Conservation (phyloP, 805 yeast species). For the Sugiyamaella boreocaroliniensis region DNA sequence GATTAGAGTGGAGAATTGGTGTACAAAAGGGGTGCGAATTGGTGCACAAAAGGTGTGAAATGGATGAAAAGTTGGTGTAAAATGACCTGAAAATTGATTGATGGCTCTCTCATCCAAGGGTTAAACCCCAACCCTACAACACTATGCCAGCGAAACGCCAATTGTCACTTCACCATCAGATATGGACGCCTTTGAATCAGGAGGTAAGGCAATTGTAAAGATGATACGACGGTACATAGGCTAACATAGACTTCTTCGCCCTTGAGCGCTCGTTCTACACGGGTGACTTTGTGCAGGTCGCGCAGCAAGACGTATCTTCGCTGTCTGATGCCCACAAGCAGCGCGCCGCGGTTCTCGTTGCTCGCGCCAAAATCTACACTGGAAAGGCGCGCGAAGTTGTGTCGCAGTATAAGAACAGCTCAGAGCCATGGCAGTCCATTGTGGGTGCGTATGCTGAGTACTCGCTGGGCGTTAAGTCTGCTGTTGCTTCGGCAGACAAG, state of each 20-base stretch:
- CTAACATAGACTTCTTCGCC: conserved; percentile 25
- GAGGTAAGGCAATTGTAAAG: neutral
- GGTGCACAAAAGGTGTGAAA: no score
- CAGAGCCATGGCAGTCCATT: conserved; percentile 22
- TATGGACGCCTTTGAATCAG: neutral
- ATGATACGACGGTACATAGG: neutral
- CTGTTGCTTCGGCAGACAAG: conserved; percentile 18
- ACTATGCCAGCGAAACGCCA: neutral
- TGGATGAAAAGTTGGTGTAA: no score
- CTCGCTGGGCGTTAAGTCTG: conserved; percentile 20
- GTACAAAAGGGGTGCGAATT: no score
- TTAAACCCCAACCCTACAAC: neutral
- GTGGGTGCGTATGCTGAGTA: conserved; percentile 26
- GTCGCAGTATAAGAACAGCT: conserved; percentile 20
- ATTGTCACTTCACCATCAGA: neutral
- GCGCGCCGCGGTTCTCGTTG: conserved; percentile 30
- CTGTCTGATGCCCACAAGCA: conserved; percentile 19
- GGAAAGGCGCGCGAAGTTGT: conserved; percentile 30
- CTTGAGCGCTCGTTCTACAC: conserved; percentile 37
- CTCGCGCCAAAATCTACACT: conserved; percentile 33
- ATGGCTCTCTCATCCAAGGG: no score
- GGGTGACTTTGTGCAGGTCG: conserved; percentile 34
- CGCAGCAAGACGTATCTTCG: conserved; percentile 23
- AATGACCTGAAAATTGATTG: no score
- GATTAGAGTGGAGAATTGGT: no score